Evolutionary conservation across 2,329 filamentous ascomycete species (phyloP).

Genomic region (Cytospora piceicola): DNA sequence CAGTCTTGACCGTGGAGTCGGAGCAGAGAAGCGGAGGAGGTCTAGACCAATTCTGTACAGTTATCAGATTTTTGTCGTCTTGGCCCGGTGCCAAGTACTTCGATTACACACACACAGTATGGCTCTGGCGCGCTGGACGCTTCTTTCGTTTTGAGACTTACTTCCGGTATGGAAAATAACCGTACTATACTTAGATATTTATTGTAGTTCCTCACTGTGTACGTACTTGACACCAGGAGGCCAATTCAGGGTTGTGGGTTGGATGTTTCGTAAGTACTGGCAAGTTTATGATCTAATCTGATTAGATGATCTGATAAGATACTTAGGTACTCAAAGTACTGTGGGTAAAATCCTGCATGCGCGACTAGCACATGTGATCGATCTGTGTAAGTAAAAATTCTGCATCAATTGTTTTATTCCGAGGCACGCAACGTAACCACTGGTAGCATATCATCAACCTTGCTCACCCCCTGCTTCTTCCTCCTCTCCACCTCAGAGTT

Average conservation of each 20-base stretch:
- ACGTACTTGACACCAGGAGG: no score
- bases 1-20: neutral
- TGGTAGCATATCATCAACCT: neutral
- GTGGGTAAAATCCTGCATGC: neutral
- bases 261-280: neutral
- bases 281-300: neutral
- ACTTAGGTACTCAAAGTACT: neutral
- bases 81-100: neutral
- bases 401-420: neutral
- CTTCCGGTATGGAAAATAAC: no score
- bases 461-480: neutral
- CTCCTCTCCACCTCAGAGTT: constrained; percentile 30
- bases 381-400: neutral
- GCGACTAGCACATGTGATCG: neutral
- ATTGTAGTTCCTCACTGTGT: no score
- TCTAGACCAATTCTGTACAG: neutral
- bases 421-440: neutral
- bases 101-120: no score
- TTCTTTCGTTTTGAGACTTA: no score
- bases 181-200: no score
- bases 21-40: no score
- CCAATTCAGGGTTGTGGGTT: neutral
- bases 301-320: constrained; percentile 6
- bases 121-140: no score
- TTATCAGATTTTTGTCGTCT: neutral